Evolutionary conservation across 371 early-diverging fungal genomes (phyloP).

Genomic region (Batrachochytrium dendrobatidis): DNA sequence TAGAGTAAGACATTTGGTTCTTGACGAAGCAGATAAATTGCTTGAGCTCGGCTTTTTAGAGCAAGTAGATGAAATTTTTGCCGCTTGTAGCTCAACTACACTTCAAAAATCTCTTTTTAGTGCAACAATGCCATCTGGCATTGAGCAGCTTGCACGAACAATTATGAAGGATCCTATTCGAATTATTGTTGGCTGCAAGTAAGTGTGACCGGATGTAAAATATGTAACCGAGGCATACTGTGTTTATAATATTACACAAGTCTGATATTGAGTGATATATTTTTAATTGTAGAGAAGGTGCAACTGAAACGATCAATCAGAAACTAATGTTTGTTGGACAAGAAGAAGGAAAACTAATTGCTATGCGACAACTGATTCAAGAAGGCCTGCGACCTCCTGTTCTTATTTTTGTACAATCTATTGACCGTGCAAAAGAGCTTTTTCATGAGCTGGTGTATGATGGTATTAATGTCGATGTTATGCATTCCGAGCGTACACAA

Average conservation of each 20-base stretch:
- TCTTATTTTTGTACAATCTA: conserved; percentile 91
- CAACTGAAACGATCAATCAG: conserved; percentile 86
- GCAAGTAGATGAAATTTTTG: conserved; percentile 43
- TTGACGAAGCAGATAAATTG: conserved; percentile 65
- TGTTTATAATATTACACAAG: too few relatives aligned
- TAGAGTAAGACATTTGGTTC: conserved; percentile 43
- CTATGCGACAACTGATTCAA: conserved; percentile 80
- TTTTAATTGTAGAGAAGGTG: conserved; percentile 60
- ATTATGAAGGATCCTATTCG: conserved; percentile 86
- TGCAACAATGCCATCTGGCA: conserved; percentile 86
- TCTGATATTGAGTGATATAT: too few relatives aligned
- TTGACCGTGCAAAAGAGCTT: conserved; percentile 90
- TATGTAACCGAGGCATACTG: too few relatives aligned
- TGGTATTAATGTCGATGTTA: conserved; percentile 93
- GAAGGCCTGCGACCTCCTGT: conserved; percentile 85
- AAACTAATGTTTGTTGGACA: conserved; percentile 84
- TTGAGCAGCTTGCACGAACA: conserved; percentile 82
- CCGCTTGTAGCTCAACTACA: conserved; percentile 66
- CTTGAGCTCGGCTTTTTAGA: conserved; percentile 56
- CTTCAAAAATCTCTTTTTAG: conserved; percentile 87
- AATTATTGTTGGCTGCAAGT: conserved; percentile 83
- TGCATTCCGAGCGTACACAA: conserved; percentile 88
- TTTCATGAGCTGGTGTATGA: conserved; percentile 94
- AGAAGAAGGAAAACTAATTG: conserved; percentile 89
- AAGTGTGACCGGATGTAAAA: conserved; percentile 9